phyloP scores from a whole-genome alignment of 202 grass and related monocot genomes.

The Digitaria exilis region DNA sequence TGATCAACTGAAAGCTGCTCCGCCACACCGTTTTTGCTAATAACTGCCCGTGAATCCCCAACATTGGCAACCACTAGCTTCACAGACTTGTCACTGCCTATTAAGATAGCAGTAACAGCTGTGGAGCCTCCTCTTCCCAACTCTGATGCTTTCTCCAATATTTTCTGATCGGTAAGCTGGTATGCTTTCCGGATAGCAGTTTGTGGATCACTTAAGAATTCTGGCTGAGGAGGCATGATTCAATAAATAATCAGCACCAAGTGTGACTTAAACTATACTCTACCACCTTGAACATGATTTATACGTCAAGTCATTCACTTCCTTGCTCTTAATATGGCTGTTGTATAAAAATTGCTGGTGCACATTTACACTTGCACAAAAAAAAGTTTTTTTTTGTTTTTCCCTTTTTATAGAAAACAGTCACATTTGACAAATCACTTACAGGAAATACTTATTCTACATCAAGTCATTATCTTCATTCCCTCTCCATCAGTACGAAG shows the following conservation, averaged over 20 bases:
- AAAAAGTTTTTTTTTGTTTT: background rate
- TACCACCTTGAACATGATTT: background rate
- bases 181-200: constrained; percentile 84
- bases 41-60: constrained; percentile 93
- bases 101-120: constrained; percentile 93
- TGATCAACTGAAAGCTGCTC: constrained; percentile 89
- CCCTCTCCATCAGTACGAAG: background rate
- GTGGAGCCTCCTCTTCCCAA: constrained; percentile 96
- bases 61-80: constrained; percentile 90
- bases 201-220: constrained; percentile 76
- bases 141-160: constrained; percentile 80
- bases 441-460: background rate
- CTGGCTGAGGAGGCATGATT: constrained; percentile 62
- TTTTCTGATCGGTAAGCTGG: constrained; percentile 74
- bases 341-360: background rate
- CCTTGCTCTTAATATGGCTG: constrained; percentile 30
- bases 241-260: constrained; percentile 40
- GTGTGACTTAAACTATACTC: constrained; percentile 13
- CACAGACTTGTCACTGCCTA: constrained; percentile 54
- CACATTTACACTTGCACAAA: background rate
- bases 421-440: background rate
- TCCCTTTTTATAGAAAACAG: background rate
- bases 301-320: background rate
- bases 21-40: constrained; percentile 75
- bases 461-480: background rate